Evolutionary conservation across 805 yeast species (phyloP).

Genomic region (Torulaspora maleeae): DNA sequence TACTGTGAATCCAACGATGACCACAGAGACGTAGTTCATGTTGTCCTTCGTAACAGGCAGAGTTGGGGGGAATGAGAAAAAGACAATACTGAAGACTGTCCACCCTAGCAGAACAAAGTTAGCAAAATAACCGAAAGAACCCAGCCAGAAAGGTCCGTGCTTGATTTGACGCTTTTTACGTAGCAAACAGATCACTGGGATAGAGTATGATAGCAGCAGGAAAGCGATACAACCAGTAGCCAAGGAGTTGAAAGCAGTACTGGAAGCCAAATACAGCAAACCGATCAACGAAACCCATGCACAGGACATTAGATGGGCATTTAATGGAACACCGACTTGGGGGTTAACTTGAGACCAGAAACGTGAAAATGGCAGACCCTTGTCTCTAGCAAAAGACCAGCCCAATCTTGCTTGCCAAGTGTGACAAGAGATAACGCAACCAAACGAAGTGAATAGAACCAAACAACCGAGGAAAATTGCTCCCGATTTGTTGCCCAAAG

Average conservation of each 20-base stretch:
- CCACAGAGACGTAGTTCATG: conserved; percentile 67
- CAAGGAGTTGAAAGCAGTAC: conserved; percentile 64
- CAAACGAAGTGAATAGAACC: conserved; percentile 53
- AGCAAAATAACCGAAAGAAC: conserved; percentile 47
- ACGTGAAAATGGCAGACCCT: conserved; percentile 57
- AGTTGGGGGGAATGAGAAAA: conserved; percentile 60
- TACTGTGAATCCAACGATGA: conserved; percentile 43
- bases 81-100: conserved; percentile 55
- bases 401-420: conserved; percentile 69
- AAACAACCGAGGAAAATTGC: conserved; percentile 51
- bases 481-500: conserved; percentile 49
- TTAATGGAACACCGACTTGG: conserved; percentile 52
- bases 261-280: conserved; percentile 57
- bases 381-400: conserved; percentile 71
- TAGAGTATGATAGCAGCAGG: conserved; percentile 52
- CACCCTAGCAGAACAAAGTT: conserved; percentile 51
- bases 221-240: conserved; percentile 61
- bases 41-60: conserved; percentile 57
- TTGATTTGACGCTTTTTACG: conserved; percentile 39
- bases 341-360: conserved; percentile 51
- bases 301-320: conserved; percentile 58
- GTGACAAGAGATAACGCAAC: conserved; percentile 60
- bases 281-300: conserved; percentile 51
- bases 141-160: conserved; percentile 68
- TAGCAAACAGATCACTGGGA: conserved; percentile 52